Base-by-base conservation (phyloP, 2,329 filamentous ascomycete species). In the Xylaria sp. region DNA sequence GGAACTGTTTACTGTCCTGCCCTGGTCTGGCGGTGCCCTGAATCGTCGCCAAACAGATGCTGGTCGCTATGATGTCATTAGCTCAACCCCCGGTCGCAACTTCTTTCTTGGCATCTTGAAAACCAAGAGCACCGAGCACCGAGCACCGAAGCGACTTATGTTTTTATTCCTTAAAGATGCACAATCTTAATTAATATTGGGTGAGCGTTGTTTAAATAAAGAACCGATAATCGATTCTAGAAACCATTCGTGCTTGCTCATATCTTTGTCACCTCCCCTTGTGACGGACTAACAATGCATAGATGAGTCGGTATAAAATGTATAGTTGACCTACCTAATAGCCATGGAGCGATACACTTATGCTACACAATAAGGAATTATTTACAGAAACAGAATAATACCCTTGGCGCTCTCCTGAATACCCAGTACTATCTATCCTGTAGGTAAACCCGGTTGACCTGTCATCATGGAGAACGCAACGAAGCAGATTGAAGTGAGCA, bases 21-120 rank as follows among this genome's bases (percentile, higher is more conserved):
- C n/a, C n/a, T n/a, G n/a, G n/a, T n/a, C n/a, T n/a, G n/a, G n/a
- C n/a, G n/a, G n/a, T n/a, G n/a, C n/a, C 12, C 43, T 21, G 17
- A 17, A 21, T 21, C 19, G 6, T 23, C 42, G 7, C n/a, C n/a
- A n/a, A n/a, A 37, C 35, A 3, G 3, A 14, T n/a, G 23, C 53
- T 47, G 40, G 47, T 51, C 38, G 45, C 23, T n/a, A 46, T 62
- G 60, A 62, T 59, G 60, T 62, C 60, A 62, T 62, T 7, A 14
- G 25, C 11, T 12, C 7, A 37, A n/a, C n/a, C 6, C 52, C 25
- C 17, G 15, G 8, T n/a, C 37, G 33, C 28, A 8, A 12, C 25
- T 14, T 35, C 14, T 9, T 51, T 51, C 59, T 61, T 61, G 53
- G 59, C 46, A 19, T 19, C n/a, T n/a, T n/a, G n/a, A n/a, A n/a